Base-by-base conservation (phyloP, 345 rosid species). In the Hevea brasiliensis region DNA sequence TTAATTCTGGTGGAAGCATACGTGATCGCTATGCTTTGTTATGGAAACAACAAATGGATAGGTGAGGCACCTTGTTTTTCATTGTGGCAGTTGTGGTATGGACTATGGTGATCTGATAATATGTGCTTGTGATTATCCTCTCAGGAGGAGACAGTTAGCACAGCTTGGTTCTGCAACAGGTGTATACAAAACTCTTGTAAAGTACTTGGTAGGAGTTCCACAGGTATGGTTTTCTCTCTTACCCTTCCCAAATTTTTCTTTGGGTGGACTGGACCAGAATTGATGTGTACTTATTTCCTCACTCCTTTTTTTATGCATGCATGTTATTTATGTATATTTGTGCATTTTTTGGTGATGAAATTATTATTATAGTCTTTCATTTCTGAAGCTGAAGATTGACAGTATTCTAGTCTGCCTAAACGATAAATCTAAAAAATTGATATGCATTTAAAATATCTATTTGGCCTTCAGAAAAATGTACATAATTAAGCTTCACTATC, bases 141-240 rank as follows among this genome's bases (percentile, higher is more conserved):
- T 64, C 83, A 92, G 98, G 94, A 89, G 98, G 87, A 90, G 90
- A 82, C 96, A 86, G 79, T 85, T 94, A 73, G 97, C 91, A 68
- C 98, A 92, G 78, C 92, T 94, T 79, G 98, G 98, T 77, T 89
- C 97, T 80, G 98, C 97, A 7, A 87, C 97, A 67, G 98, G 98
- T 82, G 98, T 94, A 73, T 94, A 94, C 71, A 94, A 90, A 88
- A 94, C 98, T 80, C 89, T 94, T 72, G 95, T 94, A 48, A 94
- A 94, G 85, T 94, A 94, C 85, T 86, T 94, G 86, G 97, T 94
- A 47, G 98, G 98, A 77, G 98, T 94, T 84, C 97, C 98, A n/a
- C 91, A 94, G 94, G 98, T 92, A 83, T 1, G 66, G 72, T 76
- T 20, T 47, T 71, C 54, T 71, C 20, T 29, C 41, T 21, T 47